Base-by-base conservation (phyloP, 148 eudicot species). In the Arctostaphylos glauca region DNA sequence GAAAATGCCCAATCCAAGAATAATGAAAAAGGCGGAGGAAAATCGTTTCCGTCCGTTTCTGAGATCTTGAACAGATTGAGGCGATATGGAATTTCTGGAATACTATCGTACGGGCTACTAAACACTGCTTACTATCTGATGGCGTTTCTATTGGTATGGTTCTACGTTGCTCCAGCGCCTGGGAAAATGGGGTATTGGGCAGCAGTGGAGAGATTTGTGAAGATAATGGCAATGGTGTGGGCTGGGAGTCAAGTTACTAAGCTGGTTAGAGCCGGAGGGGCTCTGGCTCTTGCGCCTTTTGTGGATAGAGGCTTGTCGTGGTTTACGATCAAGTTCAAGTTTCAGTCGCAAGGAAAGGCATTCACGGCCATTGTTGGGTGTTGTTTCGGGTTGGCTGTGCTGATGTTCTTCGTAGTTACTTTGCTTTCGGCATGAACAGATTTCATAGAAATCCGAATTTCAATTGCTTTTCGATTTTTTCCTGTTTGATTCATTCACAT, bases 191-290 rank as follows among this genome's bases (percentile, higher is more conserved):
- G 98, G 79, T 96, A 91, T 84, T 86, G 86, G 74, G 94, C 92
- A 66, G 95, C 97, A 54, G 95, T 78, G 68, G 82, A 92, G 84
- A 93, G 92, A 89, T 96, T 96, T 88, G 84, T 94, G 56, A 92
- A 96, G 86, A 87, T 96, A 80, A 92, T 96, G 97, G 99, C 98
- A 84, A 93, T 96, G 97, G 99, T 96, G 59, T 96, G 98, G 99
- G 98, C 98, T 54, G 99, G 99, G 85, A 96, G 99, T 84, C 98
- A 96, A 88, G 95, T 94, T 31, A 96, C 99, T 46, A 96, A 96
- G 86, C 90, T 94, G 60, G 3, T 93, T 7, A 87, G 98, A 88
- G 99, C 98, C 56, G 98, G 88, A 74, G 97, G 99, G 91, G 93
- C 95, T 78, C 91, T 92, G 55, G 95, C 95, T 16, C 89, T 92